Evolutionary conservation across 768 basidiomycete species (phyloP), one percentile per base, ranked within the genome.

Genomic region (Auricularia sp.): DNA sequence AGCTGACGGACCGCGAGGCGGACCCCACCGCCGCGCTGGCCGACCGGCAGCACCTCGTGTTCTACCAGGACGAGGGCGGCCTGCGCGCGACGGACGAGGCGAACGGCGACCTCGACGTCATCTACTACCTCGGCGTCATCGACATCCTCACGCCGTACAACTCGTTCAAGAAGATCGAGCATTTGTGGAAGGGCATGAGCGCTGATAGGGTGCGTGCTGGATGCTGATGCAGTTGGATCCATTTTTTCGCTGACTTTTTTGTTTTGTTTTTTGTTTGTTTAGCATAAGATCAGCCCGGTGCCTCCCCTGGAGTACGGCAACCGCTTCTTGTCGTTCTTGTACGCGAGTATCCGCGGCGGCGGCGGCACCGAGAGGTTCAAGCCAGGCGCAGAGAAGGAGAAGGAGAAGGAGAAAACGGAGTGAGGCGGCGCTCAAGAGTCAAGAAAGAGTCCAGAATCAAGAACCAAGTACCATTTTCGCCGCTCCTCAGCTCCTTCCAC

Each of bases 1-100:
- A 82, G 64, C 78, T 87, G 35, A 87, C 84, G 0, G 87, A 59
- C 29, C 56, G 56, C 56, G 56, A 88, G 70, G 76, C 83, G 70
- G 82, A 89, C 71, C 80, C 82, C 1, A 83, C 84, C 42, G 84
- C 89, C 64, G 85, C 79, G 64, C 56, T 59, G 8, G 56, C 56
- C 29, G 56, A 59, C 56, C 74, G 83, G 39, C 75, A 83, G 33
- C 84, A 91, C 65, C 93, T 96, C 72, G 74, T 98, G 34, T 99
- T 99, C 75, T 98, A 97, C 72, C 92, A 95, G 70, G 95, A 99
- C 71, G 97, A 98, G 69, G 94, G 94, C 12, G 97, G 97, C 0
- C 72, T 96, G 54, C 82, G 89, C 36, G 92, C 94, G 42, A 97
- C 96, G 18, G 86, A 95, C 73, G 95, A 98, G 70, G 75, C 74